These are phyloP conservation scores for Candida anutae DNA, from an alignment of 1,139 yeast genomes.

Conservation along the genomic window DNA sequence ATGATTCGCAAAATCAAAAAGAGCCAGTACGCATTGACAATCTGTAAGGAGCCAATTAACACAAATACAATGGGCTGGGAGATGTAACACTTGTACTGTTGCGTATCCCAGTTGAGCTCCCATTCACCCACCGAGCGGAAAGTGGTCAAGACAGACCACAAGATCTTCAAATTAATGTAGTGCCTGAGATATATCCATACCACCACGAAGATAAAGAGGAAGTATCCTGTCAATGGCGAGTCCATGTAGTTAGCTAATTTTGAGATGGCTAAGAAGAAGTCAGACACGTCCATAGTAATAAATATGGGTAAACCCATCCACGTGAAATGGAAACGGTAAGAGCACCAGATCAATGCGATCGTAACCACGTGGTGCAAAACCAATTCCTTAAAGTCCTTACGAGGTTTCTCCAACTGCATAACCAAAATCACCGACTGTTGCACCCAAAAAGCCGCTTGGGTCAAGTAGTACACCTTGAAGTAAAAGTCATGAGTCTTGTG, in stretches of 20 bases:
- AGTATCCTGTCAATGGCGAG: slow-evolving; percentile 53
- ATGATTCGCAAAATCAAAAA: slow-evolving; percentile 72
- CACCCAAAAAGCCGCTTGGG: slow-evolving; percentile 96
- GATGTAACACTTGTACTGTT: slow-evolving; percentile 94
- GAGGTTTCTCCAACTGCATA: slow-evolving; percentile 85
- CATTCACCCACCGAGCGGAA: slow-evolving; percentile 79
- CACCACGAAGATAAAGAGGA: slow-evolving; percentile 57
- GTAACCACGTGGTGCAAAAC: slow-evolving; percentile 93
- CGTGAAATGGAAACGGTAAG: slow-evolving; percentile 94
- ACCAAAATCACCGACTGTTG: slow-evolving; percentile 83
- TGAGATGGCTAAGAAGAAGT: slow-evolving; percentile 76
- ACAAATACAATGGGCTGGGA: slow-evolving; percentile 83
- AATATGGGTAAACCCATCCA: slow-evolving; percentile 91
- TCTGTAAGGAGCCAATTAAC: slow-evolving; percentile 70
- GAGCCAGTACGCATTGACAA: slow-evolving; percentile 85
- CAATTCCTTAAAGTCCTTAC: slow-evolving; percentile 87
- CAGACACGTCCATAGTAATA: slow-evolving; percentile 93
- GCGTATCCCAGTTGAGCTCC: slow-evolving; percentile 78
- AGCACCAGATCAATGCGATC: slow-evolving; percentile 75
- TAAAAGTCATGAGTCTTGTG: slow-evolving; percentile 65
- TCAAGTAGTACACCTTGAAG: slow-evolving; percentile 76
- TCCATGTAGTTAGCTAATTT: slow-evolving; percentile 81
- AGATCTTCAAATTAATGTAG: slow-evolving; percentile 66
- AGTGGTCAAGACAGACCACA: slow-evolving; percentile 86
- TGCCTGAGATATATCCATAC: slow-evolving; percentile 90